phyloP scores from a whole-genome alignment of 768 basidiomycete genomes.

The Suillus subalutaceus region DNA sequence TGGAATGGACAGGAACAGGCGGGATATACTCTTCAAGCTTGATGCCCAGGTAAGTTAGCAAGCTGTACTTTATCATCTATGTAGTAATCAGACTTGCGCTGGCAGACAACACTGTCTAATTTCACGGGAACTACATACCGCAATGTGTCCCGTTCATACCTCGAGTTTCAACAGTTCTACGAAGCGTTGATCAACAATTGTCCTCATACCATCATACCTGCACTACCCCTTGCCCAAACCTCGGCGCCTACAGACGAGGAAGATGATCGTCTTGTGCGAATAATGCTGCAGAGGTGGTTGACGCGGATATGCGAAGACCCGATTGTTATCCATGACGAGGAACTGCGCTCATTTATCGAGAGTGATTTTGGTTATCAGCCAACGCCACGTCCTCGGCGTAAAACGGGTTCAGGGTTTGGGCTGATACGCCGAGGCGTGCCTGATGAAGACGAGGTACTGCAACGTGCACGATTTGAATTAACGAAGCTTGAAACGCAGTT shows the following conservation, averaged over 20 bases:
- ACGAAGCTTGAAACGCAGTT: constrained; percentile 92
- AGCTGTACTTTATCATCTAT: constrained; percentile 2
- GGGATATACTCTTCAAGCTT: constrained; percentile 91
- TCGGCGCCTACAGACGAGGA: constrained; percentile 98
- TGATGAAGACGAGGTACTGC: constrained; percentile 94
- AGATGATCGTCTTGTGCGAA: constrained; percentile 93
- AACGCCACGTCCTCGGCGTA: constrained; percentile 73
- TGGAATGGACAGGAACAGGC: constrained; percentile 89
- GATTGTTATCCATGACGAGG: constrained; percentile 87
- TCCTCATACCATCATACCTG: constrained; percentile 96
- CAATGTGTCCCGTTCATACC: constrained; percentile 92
- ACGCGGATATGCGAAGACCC: constrained; percentile 91
- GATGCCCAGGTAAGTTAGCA: constrained; percentile 78
- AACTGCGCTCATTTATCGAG: constrained; percentile 93
- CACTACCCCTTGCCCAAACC: constrained; percentile 93
- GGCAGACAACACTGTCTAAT: constrained; percentile 90
- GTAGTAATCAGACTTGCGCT: constrained; percentile 6
- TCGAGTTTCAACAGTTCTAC: constrained; percentile 94
- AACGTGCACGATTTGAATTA: constrained; percentile 86
- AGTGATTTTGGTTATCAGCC: constrained; percentile 97
- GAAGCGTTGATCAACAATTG: constrained; percentile 87
- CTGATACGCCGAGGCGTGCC: constrained; percentile 80
- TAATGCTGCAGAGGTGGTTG: constrained; percentile 95
- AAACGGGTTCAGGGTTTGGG: constrained; percentile 72
- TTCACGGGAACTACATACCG: constrained; percentile 89